Percentiles rank a stretch among this genome's conserved stretches.
Conservation (phyloP, 176 grass and related monocot species). For the Sorghum bicolor region DNA sequence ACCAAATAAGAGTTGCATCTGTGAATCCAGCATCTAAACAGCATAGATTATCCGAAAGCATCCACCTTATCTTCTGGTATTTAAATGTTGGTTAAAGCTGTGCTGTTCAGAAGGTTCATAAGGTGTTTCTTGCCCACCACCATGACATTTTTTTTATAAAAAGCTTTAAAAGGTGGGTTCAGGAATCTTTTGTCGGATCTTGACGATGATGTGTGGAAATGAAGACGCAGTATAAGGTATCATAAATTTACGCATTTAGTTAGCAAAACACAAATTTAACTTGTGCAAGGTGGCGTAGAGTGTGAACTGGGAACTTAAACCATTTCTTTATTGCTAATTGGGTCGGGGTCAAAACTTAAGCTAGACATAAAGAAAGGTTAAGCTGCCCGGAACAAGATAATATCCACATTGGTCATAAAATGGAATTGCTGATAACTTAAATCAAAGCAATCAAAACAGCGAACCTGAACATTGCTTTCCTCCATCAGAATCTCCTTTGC, state of each 20-base stretch:
- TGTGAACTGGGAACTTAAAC: not conserved
- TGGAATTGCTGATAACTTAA: not conserved
- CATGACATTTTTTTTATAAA: not conserved
- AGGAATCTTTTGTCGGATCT: not conserved
- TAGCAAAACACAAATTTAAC: not conserved
- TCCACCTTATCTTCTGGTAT: not conserved
- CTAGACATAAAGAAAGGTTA: not conserved
- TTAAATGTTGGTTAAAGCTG: not conserved
- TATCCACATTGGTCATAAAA: not conserved
- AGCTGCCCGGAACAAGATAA: not conserved
- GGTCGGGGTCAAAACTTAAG: not conserved
- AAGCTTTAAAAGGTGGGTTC: not conserved
- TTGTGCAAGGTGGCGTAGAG: not conserved
- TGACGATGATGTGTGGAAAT: not conserved
- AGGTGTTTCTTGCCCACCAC: not conserved
- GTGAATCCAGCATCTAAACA: not conserved
- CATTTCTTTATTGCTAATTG: not conserved
- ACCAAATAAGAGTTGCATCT: constrained; percentile 9
- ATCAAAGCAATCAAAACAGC: not conserved
- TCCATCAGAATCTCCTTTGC: constrained; percentile 98
- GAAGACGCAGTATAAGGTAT: not conserved
- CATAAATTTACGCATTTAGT: not conserved
- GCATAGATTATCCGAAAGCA: not conserved
- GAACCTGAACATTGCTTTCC: constrained; percentile 96
- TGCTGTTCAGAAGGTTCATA: not conserved